Evolutionary conservation across 192 early-diverging fungal species (phyloP).

Genomic region (Paraglomus brasilianum): DNA sequence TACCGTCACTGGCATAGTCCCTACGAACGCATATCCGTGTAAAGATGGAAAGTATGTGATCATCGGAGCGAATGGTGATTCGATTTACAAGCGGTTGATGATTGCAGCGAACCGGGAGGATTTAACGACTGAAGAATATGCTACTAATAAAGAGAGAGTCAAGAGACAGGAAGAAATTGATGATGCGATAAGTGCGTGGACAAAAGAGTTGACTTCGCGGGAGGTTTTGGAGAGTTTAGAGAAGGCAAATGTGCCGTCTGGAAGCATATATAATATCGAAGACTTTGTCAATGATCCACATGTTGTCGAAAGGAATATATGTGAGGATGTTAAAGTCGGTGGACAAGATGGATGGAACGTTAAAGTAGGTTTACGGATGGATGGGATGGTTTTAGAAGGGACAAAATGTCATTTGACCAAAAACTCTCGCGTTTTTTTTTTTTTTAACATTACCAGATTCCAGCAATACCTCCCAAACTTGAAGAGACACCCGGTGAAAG

Average conservation of each 20-base stretch:
- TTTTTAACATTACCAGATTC: conserved; percentile 24
- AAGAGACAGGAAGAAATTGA: conserved; percentile 42
- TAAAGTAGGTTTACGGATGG: conserved; percentile 34
- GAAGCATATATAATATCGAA: conserved; percentile 49
- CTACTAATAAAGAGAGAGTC: conserved; percentile 46
- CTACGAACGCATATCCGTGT: conserved; percentile 48
- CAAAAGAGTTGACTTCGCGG: conserved; percentile 33
- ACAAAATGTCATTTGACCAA: background rate
- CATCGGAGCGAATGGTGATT: conserved; percentile 53
- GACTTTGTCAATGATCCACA: conserved; percentile 52
- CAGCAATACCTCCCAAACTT: conserved; percentile 44
- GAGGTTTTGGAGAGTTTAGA: conserved; percentile 39
- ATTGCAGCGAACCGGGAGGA: conserved; percentile 42
- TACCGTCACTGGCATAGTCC: conserved; percentile 52
- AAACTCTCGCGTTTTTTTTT: background rate
- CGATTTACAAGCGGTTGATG: conserved; percentile 50
- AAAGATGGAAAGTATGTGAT: conserved; percentile 49
- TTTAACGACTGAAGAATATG: conserved; percentile 43
- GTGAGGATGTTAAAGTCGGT: conserved; percentile 42
- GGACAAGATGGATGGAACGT: conserved; percentile 40
- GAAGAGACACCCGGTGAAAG: conserved; percentile 46
- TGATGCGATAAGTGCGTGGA: conserved; percentile 46
- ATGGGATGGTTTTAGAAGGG: background rate
- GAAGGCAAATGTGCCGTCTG: conserved; percentile 46
- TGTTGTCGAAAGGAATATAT: conserved; percentile 43